phyloP scores from a whole-genome alignment of 768 basidiomycete genomes.

The Harrya chromipes region DNA sequence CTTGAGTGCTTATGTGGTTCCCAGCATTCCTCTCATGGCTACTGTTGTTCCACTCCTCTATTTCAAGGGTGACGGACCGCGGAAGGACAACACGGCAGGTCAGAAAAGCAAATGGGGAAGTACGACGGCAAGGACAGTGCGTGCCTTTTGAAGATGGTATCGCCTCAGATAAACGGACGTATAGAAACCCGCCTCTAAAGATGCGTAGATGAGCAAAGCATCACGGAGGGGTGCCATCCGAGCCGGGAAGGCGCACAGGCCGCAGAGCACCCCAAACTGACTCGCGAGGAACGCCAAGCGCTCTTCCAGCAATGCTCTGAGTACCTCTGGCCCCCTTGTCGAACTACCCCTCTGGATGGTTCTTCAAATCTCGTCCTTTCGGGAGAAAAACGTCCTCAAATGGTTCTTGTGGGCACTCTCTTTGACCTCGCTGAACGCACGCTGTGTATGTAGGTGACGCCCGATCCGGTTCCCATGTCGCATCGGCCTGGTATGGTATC shows the following conservation, averaged over 20 bases:
- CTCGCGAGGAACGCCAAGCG: conserved; percentile 40
- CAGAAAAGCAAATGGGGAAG: background rate
- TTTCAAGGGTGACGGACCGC: too few species aligned
- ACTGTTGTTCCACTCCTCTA: too few species aligned
- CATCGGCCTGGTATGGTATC: conserved; percentile 71
- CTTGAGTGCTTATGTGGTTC: too few species aligned
- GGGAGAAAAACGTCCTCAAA: conserved; percentile 48
- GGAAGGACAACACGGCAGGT: background rate
- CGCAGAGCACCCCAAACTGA: conserved; percentile 36
- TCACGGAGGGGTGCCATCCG: too few species aligned
- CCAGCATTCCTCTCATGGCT: too few species aligned
- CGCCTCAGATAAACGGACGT: too few species aligned
- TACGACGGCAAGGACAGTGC: background rate
- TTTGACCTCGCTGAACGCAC: conserved; percentile 36
- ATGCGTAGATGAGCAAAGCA: too few species aligned
- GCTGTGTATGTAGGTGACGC: conserved; percentile 47
- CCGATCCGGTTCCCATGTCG: conserved; percentile 53
- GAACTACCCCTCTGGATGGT: conserved; percentile 51
- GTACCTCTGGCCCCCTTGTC: conserved; percentile 1
- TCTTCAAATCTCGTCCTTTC: conserved; percentile 37
- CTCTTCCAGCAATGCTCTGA: conserved; percentile 49
- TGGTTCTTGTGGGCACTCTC: conserved; percentile 71
- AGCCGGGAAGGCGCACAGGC: too few species aligned
- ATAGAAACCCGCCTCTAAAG: too few species aligned
- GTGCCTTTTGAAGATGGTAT: conserved; percentile 44